These are phyloP conservation scores for Kwoniella newhampshirensis DNA, from an alignment of 768 basidiomycete genomes.

Conservation along the genomic window DNA sequence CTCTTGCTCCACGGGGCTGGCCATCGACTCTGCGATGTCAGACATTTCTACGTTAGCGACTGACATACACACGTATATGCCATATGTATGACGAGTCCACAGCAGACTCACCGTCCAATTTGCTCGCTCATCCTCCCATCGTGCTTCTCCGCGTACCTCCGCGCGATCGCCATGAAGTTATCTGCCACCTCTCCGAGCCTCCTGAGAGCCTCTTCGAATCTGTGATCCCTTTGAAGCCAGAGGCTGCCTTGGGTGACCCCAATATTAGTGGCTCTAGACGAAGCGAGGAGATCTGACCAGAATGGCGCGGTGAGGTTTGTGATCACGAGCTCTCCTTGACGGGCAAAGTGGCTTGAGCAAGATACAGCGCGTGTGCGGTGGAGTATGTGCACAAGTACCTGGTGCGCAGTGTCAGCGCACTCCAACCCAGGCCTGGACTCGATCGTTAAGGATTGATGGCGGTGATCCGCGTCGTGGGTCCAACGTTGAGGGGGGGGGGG, in stretches of 20 bases:
- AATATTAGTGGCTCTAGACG: too few relatives aligned
- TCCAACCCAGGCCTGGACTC: too few relatives aligned
- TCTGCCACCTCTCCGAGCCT: constrained; percentile 28
- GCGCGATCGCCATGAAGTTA: constrained; percentile 22
- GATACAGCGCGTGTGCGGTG: constrained; percentile 33
- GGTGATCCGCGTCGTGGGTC: neutral
- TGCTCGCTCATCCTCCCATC: constrained; percentile 48
- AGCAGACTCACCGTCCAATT: constrained; percentile 44
- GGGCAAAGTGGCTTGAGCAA: constrained; percentile 15
- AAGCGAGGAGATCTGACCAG: constrained; percentile 35
- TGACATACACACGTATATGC: too few relatives aligned
- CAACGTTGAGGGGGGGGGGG: neutral
- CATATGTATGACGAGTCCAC: too few relatives aligned
- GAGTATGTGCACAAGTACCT: constrained; percentile 48
- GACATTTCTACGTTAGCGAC: too few relatives aligned
- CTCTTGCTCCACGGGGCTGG: constrained; percentile 33
- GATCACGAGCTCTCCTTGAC: constrained; percentile 16
- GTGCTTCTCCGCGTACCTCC: constrained; percentile 7
- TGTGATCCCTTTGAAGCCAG: neutral
- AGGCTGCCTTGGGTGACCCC: neutral
- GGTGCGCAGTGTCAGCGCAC: neutral
- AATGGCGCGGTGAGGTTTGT: constrained; percentile 21
- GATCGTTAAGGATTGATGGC: neutral
- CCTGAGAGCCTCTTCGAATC: constrained; percentile 18
- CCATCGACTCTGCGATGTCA: too few relatives aligned